Evolutionary conservation across 2,329 filamentous ascomycete species (phyloP), one percentile per base, ranked within the genome.

Genomic region (Pseudocercospora ulei): DNA sequence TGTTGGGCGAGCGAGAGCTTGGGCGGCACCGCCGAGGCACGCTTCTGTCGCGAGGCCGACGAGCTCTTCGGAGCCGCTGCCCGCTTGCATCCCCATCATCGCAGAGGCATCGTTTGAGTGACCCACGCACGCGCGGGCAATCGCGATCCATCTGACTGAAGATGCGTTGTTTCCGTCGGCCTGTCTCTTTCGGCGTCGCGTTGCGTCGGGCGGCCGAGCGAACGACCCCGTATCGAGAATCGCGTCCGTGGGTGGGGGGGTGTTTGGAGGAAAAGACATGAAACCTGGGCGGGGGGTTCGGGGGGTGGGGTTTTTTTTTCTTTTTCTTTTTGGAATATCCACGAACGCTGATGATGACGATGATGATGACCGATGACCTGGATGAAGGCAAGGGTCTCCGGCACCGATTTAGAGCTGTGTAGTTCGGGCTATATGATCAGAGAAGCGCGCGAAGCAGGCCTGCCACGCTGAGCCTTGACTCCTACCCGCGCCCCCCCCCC

Each of bases 1-100:
- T 98, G 90, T 66, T 96, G 93, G 74, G 86, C 83, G 16, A 94
- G 84, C 55, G 90, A 98, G 72, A 80, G 73, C 35, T 72, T 69
- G 39, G 73, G 73, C 38, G 65, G 67, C 6, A 60, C 62, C 35
- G 80, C 78, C 3, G 73, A 76, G 51, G 73, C 70, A 28, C 78
- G 82, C 30, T 95, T 93, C 64, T 96, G 88, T 62, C 77, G 90
- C 44, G 88, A 96, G 62, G 88, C 88, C 3, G 86, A 83, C 4
- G 79, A 83, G 62, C 64, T 96, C 33, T 94, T 95, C 67, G 83
- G 85, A 12, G 82, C 81, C 39, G 55, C 55, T 25, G 49, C 51
- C 7, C 20, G 43, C 20, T 37, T 42, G 19, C 39, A 29, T 14
- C 26, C 43, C 2, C 37, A 39, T 18, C 40, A 43, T 18, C 38